Evolutionary conservation across 768 basidiomycete species (phyloP), one percentile per base, ranked within the genome.

Genomic region (Nidula microcarpa): DNA sequence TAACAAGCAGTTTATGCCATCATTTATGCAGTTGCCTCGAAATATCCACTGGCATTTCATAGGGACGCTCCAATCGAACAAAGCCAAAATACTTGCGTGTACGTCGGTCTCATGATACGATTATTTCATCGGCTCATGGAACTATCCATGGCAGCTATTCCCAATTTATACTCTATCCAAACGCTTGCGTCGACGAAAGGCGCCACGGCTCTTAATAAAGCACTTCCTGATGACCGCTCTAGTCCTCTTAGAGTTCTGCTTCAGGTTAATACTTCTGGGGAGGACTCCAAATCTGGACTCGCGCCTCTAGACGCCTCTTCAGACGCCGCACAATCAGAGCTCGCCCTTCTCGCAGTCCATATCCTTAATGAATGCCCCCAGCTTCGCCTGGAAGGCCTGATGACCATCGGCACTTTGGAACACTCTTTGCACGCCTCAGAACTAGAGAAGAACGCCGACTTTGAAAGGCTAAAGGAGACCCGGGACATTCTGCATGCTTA

Each of bases 1-100:
- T 23, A 23, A 23, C 23, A 23, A 23, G 23, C 23, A 49, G 43
- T 30, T 18, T 5, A 0, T 47, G 30, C 13, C 33, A 10, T 44
- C 16, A 34, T 36, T 51, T 37, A 34, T 50, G 17, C 64, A 96
- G 94, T 81, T 98, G n/a, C 92, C 96, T 1, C 56, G 60, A 18
- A 89, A 91, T 57, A 93, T 98, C 59, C 80, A 87, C 56, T 98
- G 96, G 96, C 96, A 98, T 71, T 98, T 96, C 66, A 96, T 98
- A 59, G 96, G 96, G 6, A 84, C 87, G 2, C 71, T 98, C 16
- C 94, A 98, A 65, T 91, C 90, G 10, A 98, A 98, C 70, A 98
- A 98, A 68, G 84, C 87, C 33, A 98, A 95, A 70, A 73, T 74
- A n/a, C 80, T 96, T 13, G 92, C 94, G 33, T 11, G 44, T 46